These are phyloP conservation scores for Coemansia sp. DNA, from an alignment of 192 early-diverging fungal species.

Conservation along the genomic window DNA sequence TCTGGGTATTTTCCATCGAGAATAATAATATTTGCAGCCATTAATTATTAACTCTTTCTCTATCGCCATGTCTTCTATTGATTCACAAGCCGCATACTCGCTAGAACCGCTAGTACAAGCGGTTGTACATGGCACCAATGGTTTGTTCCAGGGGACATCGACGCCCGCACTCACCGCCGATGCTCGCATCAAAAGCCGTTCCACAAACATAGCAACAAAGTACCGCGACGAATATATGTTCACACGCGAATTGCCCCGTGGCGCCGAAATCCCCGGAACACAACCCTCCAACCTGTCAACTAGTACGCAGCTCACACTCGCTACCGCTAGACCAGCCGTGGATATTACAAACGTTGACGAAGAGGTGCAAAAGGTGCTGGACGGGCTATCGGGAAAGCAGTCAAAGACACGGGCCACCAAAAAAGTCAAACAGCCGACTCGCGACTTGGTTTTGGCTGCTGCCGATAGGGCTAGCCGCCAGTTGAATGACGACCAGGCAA, in stretches of 20 bases:
- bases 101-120: slow-evolving; percentile 12
- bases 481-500: background rate
- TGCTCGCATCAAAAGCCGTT: background rate
- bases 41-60: background rate
- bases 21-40: background rate
- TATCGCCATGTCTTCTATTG: background rate
- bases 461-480: slow-evolving; percentile 14
- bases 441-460: slow-evolving; percentile 31
- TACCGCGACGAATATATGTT: slow-evolving; percentile 51
- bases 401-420: slow-evolving; percentile 21
- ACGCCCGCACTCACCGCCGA: background rate
- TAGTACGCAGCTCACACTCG: background rate
- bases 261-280: slow-evolving; percentile 3
- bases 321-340: background rate
- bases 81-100: background rate
- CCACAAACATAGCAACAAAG: slow-evolving; percentile 19
- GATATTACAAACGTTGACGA: slow-evolving; percentile 29
- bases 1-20: background rate
- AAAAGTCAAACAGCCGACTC: slow-evolving; percentile 35
- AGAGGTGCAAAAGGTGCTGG: slow-evolving; percentile 44
- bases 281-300: background rate
- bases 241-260: slow-evolving; percentile 33
- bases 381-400: slow-evolving; percentile 34
- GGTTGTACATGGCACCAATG: slow-evolving; percentile 23
- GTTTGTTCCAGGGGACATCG: slow-evolving; percentile 29